Percentiles rank a stretch among this genome's conserved stretches.
Evolutionary conservation across 495 filamentous ascomycete genomes (phyloP).

Genomic region (Penicillium bialowiezense): DNA sequence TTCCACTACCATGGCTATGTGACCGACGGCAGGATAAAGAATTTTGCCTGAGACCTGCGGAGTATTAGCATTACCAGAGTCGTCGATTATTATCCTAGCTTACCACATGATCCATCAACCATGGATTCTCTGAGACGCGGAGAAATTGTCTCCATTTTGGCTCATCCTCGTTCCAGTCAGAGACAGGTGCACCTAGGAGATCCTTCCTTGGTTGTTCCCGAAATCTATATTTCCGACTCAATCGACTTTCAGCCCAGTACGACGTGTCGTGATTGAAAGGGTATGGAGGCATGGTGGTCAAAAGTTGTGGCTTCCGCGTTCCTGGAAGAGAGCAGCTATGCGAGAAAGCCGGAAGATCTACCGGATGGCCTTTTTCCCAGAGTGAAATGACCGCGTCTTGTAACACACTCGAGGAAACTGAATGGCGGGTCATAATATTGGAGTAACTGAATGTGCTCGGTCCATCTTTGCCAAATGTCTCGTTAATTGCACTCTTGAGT

Average conservation of each 20-base stretch:
- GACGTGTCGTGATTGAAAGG: slow-evolving; percentile 20
- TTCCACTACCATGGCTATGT: too few relatives aligned
- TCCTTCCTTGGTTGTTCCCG: slow-evolving; percentile 12
- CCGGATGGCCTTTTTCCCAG: not conserved
- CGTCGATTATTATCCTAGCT: too few relatives aligned
- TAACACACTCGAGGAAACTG: too few relatives aligned
- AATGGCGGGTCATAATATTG: too few relatives aligned
- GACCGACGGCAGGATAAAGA: not conserved
- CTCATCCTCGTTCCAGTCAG: slow-evolving; percentile 2
- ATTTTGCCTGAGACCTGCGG: not conserved
- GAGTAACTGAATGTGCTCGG: too few relatives aligned
- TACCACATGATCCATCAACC: slow-evolving; percentile 11
- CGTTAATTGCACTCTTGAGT: too few relatives aligned
- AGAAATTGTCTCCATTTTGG: slow-evolving; percentile 19
- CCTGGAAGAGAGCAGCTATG: not conserved
- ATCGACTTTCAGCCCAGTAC: slow-evolving; percentile 8
- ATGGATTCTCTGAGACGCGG: slow-evolving; percentile 12
- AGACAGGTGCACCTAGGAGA: slow-evolving; percentile 13
- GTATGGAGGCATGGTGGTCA: slow-evolving; percentile 24
- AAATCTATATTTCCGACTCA: slow-evolving; percentile 7
- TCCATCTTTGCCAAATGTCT: too few relatives aligned
- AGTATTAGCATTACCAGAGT: too few relatives aligned
- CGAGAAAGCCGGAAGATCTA: not conserved
- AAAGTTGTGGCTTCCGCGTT: not conserved
- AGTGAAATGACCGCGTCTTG: too few relatives aligned